A percentile compares a stretch with the other conserved stretches of the same genome.
These are phyloP conservation scores for Stachybotrys elegans DNA, from an alignment of 2,329 filamentous ascomycete species.

Conservation along the genomic window DNA sequence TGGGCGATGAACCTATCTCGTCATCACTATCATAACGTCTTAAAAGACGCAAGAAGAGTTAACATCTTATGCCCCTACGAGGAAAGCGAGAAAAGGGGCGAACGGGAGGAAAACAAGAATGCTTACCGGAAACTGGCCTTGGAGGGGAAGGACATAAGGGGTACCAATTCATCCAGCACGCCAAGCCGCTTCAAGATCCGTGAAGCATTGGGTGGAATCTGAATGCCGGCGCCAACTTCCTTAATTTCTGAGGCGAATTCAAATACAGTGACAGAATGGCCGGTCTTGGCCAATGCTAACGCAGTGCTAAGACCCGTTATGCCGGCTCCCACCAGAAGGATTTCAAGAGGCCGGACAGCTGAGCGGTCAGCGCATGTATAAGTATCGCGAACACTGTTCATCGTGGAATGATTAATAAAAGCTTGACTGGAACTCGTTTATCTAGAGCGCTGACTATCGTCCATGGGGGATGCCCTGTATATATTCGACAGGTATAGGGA, in stretches of 20 bases:
- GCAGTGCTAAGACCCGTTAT: slow-evolving; percentile 35
- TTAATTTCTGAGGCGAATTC: slow-evolving; percentile 17
- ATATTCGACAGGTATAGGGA: no score
- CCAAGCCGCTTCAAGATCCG: slow-evolving; percentile 68
- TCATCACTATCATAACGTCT: slow-evolving; percentile 16
- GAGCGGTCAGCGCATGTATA: no score
- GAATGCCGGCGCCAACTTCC: slow-evolving; percentile 73
- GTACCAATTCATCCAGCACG: slow-evolving; percentile 54
- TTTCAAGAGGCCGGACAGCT: neutral
- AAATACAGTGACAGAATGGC: slow-evolving; percentile 17
- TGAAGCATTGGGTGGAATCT: slow-evolving; percentile 78
- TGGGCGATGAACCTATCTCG: slow-evolving; percentile 14
- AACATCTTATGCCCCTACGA: no score
- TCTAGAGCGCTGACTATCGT: no score
- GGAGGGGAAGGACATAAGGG: slow-evolving; percentile 18
- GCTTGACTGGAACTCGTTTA: no score
- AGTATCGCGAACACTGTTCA: no score
- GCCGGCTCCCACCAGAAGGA: slow-evolving; percentile 20
- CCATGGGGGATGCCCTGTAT: no score
- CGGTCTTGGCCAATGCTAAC: slow-evolving; percentile 26
- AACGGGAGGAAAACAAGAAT: neutral
- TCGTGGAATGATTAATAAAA: no score
- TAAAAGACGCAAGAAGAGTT: neutral
- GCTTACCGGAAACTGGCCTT: slow-evolving; percentile 24
- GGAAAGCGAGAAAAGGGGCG: no score